These are phyloP conservation scores for Trichothecium roseum DNA, from an alignment of 2,329 filamentous ascomycete genomes.

Conservation along the genomic window DNA sequence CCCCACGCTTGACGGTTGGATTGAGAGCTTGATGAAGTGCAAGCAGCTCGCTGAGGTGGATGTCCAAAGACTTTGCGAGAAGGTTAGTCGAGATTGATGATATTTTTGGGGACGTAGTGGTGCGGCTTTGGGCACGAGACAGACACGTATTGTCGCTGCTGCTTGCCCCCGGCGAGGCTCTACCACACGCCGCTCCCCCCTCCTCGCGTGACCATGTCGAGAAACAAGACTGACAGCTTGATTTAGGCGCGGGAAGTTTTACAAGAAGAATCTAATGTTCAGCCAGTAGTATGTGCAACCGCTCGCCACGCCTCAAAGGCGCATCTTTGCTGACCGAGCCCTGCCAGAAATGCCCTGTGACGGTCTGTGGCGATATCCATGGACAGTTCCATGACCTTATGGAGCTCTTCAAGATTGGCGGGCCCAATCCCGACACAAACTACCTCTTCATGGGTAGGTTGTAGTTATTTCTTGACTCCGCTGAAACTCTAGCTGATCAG, in stretches of 20 bases:
- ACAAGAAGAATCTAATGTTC: slow-evolving; percentile 96
- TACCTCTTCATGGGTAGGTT: slow-evolving; percentile 94
- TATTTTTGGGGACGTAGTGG: neutral
- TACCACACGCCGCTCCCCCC: slow-evolving; percentile 6
- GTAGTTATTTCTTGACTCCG: neutral
- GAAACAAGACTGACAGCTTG: neutral
- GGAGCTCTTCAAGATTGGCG: slow-evolving; percentile 99
- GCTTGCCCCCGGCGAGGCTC: slow-evolving; percentile 5
- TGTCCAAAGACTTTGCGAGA: slow-evolving; percentile 94
- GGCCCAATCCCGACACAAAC: slow-evolving; percentile 95
- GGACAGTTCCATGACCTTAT: slow-evolving; percentile 98
- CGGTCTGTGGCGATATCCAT: slow-evolving; percentile 97
- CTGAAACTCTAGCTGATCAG: neutral
- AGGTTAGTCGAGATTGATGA: slow-evolving; percentile 46
- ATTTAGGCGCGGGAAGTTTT: slow-evolving; percentile 83
- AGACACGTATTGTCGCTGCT: slow-evolving; percentile 1
- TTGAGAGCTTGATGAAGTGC: slow-evolving; percentile 95
- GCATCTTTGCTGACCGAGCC: slow-evolving; percentile 16
- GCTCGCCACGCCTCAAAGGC: slow-evolving; percentile 7
- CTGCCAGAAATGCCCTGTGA: slow-evolving; percentile 87
- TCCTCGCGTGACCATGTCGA: slow-evolving; percentile 19
- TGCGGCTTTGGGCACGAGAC: neutral
- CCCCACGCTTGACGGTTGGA: slow-evolving; percentile 93
- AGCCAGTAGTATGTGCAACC: slow-evolving; percentile 71
- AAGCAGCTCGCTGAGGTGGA: slow-evolving; percentile 94